Percentiles rank a stretch among this genome's conserved stretches.
Evolutionary conservation across 2,329 filamentous ascomycete genomes (phyloP).

Genomic region (Talaromyces sp.): DNA sequence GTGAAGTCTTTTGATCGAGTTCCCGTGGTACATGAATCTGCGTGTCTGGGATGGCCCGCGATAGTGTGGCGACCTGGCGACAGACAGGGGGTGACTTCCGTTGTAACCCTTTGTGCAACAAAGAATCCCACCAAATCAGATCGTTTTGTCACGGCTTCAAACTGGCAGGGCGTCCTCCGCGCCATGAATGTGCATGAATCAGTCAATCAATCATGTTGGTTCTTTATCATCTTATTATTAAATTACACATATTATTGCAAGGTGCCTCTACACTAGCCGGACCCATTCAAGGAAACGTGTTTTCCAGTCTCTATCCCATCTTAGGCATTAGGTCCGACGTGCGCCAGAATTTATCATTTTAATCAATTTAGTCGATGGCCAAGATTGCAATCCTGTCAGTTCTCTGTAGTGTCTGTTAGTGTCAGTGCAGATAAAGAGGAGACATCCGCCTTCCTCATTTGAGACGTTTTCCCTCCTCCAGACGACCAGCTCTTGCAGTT

Average conservation of each 20-base stretch:
- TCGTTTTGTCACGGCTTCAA: neutral
- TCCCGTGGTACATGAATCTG: neutral
- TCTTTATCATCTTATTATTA: neutral
- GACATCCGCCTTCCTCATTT: neutral
- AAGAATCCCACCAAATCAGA: neutral
- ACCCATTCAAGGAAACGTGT: neutral
- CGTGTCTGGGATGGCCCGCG: neutral
- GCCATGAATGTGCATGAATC: neutral
- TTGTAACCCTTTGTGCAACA: conserved; percentile 6
- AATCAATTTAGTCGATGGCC: neutral
- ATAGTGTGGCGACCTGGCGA: neutral
- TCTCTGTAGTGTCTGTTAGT: neutral
- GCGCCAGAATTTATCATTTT: neutral
- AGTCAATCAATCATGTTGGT: neutral
- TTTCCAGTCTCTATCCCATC: neutral
- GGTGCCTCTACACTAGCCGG: neutral
- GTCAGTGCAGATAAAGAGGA: neutral
- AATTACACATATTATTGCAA: neutral
- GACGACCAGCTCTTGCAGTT: neutral
- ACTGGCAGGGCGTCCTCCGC: neutral
- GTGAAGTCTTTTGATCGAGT: neutral
- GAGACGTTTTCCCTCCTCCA: neutral
- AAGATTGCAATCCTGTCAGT: neutral
- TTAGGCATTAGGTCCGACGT: neutral
- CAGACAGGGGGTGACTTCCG: neutral